These are phyloP conservation scores for Amanita molliuscula DNA, from an alignment of 768 basidiomycete species.

Conservation along the genomic window DNA sequence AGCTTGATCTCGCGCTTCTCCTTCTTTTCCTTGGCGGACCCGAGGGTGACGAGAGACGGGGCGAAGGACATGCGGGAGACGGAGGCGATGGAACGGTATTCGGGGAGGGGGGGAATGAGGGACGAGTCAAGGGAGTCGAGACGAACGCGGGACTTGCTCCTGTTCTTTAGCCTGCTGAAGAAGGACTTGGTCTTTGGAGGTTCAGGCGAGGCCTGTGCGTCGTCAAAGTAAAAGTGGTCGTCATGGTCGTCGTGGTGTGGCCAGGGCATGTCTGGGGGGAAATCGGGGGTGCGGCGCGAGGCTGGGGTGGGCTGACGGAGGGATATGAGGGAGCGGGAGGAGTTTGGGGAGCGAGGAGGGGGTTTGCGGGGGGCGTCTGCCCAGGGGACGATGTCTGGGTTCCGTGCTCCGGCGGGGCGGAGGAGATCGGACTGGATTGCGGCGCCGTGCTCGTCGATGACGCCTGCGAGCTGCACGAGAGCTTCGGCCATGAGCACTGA, in stretches of 20 bases:
- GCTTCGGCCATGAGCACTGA: constrained; percentile 4
- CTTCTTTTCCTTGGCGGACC: constrained; percentile 6
- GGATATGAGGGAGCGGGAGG: background rate
- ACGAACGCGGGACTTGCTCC: constrained; percentile 7
- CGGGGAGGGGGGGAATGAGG: constrained; percentile 3
- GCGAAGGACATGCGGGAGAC: background rate
- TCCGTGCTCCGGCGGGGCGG: background rate
- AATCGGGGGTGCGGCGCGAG: constrained; percentile 4
- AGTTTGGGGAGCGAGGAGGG: background rate
- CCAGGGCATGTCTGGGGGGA: background rate
- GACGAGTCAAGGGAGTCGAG: constrained; percentile 6
- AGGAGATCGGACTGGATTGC: constrained; percentile 12
- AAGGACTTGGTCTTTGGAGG: constrained; percentile 4
- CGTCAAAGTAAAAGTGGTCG: constrained; percentile 9
- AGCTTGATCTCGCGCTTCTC: constrained; percentile 6
- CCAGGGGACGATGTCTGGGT: constrained; percentile 12
- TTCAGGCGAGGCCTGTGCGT: constrained; percentile 5
- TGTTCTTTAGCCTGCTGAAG: constrained; percentile 7
- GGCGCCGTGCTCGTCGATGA: constrained; percentile 15
- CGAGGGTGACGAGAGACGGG: background rate
- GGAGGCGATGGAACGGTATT: background rate
- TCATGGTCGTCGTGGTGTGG: constrained; percentile 9
- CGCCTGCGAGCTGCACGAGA: constrained; percentile 13
- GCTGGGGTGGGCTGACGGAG: constrained; percentile 10
- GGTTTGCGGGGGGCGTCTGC: constrained; percentile 3